A percentile compares a stretch with the other conserved stretches of the same genome.
Conservation (phyloP, 139 green algal species). For the Yamagishiella unicocca region DNA sequence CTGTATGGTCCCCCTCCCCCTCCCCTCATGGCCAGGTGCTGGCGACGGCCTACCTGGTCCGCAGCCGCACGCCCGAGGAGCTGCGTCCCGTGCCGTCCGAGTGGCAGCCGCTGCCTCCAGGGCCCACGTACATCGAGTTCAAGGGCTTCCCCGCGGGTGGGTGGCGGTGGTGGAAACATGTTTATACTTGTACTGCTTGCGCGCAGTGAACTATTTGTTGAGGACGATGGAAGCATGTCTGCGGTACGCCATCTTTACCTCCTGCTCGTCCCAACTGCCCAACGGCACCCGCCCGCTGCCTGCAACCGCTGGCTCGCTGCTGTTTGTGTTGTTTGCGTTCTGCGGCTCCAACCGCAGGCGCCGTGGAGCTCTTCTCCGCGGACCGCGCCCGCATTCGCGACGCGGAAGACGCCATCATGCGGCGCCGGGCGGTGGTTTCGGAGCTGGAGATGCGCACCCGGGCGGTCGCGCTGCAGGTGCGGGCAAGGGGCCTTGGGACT, state of each 20-base stretch:
- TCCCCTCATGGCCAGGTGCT: neutral
- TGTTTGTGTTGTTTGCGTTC: too few relatives aligned
- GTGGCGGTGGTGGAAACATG: too few relatives aligned
- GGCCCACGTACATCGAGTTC: slow-evolving; percentile 65
- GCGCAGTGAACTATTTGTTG: too few relatives aligned
- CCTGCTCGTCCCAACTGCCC: too few relatives aligned
- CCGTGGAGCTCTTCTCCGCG: slow-evolving; percentile 64
- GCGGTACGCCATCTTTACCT: too few relatives aligned
- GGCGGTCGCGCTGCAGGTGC: slow-evolving; percentile 57
- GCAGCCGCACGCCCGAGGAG: slow-evolving; percentile 44
- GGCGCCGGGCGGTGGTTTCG: slow-evolving; percentile 63
- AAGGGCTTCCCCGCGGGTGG: slow-evolving; percentile 39
- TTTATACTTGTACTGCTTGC: too few relatives aligned
- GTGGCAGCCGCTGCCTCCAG: slow-evolving; percentile 58
- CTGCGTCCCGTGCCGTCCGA: slow-evolving; percentile 30
- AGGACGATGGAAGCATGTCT: too few relatives aligned
- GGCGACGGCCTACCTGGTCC: slow-evolving; percentile 17
- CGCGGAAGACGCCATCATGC: slow-evolving; percentile 69
- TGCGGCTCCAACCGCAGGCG: slow-evolving; percentile 3
- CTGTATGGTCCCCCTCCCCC: too few relatives aligned
- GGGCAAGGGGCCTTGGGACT: too few relatives aligned
- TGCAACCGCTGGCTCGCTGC: too few relatives aligned
- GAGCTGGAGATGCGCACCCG: slow-evolving; percentile 71
- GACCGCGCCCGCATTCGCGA: slow-evolving; percentile 68
- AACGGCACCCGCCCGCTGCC: too few relatives aligned